Conservation (phyloP, 2,329 filamentous ascomycete genomes). For the Apiospora pterosperma region DNA sequence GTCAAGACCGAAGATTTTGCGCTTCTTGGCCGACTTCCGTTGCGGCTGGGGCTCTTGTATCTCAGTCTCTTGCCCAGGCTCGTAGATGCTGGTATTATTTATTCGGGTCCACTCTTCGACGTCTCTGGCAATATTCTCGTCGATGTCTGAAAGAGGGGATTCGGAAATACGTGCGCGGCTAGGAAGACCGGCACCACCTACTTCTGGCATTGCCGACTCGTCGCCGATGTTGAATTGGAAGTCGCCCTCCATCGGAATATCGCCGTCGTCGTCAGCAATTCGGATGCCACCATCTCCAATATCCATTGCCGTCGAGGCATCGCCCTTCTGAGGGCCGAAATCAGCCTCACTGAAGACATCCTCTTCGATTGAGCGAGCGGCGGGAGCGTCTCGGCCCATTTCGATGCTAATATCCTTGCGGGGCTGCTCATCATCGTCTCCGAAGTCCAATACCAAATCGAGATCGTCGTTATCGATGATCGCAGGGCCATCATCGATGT, state of each 20-base stretch:
- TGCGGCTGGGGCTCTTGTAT: conserved; percentile 64
- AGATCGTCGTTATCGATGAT: conserved; percentile 61
- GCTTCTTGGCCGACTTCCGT: conserved; percentile 70
- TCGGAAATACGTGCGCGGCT: conserved; percentile 62
- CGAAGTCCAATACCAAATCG: conserved; percentile 71
- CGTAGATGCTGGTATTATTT: conserved; percentile 57
- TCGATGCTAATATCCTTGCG: conserved; percentile 67
- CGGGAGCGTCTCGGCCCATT: conserved; percentile 81
- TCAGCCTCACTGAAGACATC: conserved; percentile 67
- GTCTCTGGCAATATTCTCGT: conserved; percentile 58
- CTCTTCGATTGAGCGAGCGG: conserved; percentile 63
- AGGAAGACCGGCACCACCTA: conserved; percentile 42
- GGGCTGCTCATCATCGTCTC: conserved; percentile 65
- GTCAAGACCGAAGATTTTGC: conserved; percentile 81
- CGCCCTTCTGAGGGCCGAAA: conserved; percentile 54
- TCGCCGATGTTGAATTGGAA: conserved; percentile 62
- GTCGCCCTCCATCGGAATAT: conserved; percentile 61
- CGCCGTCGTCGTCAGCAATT: conserved; percentile 62
- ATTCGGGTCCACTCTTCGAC: conserved; percentile 56
- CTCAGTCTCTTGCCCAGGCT: conserved; percentile 56
- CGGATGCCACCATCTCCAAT: conserved; percentile 52
- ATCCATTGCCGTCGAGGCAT: conserved; percentile 52
- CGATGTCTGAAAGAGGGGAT: conserved; percentile 67
- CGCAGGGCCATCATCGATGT: conserved; percentile 53
- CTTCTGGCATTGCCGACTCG: conserved; percentile 53